A percentile compares a stretch with the other conserved stretches of the same genome.
phyloP scores from a whole-genome alignment of 345 rosid genomes.

The Brassica cretica region DNA sequence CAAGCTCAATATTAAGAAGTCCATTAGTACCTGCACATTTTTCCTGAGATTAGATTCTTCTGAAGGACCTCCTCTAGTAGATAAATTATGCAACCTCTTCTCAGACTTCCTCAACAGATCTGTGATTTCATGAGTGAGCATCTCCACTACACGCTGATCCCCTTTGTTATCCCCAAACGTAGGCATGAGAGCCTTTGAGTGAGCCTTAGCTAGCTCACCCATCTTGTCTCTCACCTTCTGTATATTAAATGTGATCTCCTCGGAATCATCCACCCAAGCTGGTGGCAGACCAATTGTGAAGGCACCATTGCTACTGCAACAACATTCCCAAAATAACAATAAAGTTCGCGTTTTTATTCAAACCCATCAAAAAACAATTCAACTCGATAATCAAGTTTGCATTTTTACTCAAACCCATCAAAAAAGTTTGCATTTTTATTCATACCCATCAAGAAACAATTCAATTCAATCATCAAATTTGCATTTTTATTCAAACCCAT shows the following conservation, averaged over 20 bases:
- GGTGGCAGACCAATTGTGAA: slow-evolving; percentile 80
- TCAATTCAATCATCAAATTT: not conserved
- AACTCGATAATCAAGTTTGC: not conserved
- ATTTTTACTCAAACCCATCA: not conserved
- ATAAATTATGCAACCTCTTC: slow-evolving; percentile 60
- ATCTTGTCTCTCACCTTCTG: slow-evolving; percentile 67
- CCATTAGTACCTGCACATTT: slow-evolving; percentile 73
- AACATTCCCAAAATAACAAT: slow-evolving; percentile 14
- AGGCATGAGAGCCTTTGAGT: slow-evolving; percentile 89
- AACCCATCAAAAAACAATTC: not conserved
- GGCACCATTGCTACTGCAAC: slow-evolving; percentile 59
- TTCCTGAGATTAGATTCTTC: slow-evolving; percentile 82
- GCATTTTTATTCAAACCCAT: not conserved
- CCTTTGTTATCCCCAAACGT: slow-evolving; percentile 87
- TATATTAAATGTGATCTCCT: slow-evolving; percentile 70
- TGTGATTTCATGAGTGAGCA: slow-evolving; percentile 70
- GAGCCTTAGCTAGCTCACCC: slow-evolving; percentile 75
- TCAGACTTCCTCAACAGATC: slow-evolving; percentile 71
- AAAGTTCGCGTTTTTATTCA: not conserved
- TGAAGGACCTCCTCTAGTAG: slow-evolving; percentile 64
- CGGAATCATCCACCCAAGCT: slow-evolving; percentile 85
- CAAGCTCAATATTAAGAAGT: not conserved
- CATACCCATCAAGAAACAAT: not conserved
- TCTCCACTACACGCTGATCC: slow-evolving; percentile 69
- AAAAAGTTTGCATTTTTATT: not conserved